Conservation (phyloP, 73 alveolate species). For the Uronychia binucleata region DNA sequence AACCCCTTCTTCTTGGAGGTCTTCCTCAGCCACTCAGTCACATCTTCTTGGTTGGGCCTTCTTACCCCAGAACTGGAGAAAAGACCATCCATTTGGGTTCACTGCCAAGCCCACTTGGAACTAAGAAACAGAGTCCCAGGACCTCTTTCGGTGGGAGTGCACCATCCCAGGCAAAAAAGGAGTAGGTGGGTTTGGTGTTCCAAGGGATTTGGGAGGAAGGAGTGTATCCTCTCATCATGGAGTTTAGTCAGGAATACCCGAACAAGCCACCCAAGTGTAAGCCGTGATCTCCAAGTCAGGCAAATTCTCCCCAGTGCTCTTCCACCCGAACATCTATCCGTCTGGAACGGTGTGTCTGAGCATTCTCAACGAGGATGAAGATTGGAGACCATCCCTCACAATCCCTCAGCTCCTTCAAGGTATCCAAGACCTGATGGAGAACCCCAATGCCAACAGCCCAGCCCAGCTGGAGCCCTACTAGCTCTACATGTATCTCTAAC, state of each 20-base stretch:
- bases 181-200: background rate
- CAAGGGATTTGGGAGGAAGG: slow-evolving; percentile 94
- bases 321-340: slow-evolving; percentile 77
- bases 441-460: slow-evolving; percentile 91
- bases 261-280: slow-evolving; percentile 94
- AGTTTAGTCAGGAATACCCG: slow-evolving; percentile 93
- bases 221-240: slow-evolving; percentile 75
- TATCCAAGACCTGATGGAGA: slow-evolving; percentile 86
- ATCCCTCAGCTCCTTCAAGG: slow-evolving; percentile 86
- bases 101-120: slow-evolving; percentile 76
- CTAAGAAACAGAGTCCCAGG: slow-evolving; percentile 61
- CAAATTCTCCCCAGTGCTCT: slow-evolving; percentile 49
- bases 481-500: slow-evolving; percentile 29
- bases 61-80: slow-evolving; percentile 64
- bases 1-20: background rate
- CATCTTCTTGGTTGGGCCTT: background rate
- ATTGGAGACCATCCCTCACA: slow-evolving; percentile 77
- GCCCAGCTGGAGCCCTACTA: slow-evolving; percentile 95
- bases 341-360: slow-evolving; percentile 78
- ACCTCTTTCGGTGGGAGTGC: slow-evolving; percentile 83
- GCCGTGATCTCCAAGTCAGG: background rate
- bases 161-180: slow-evolving; percentile 89
- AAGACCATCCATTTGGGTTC: slow-evolving; percentile 92
- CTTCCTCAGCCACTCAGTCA: background rate
- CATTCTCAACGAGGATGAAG: slow-evolving; percentile 78